These are phyloP conservation scores for Penicillium brevicompactum DNA, from an alignment of 2,329 filamentous ascomycete genomes.

Conservation along the genomic window DNA sequence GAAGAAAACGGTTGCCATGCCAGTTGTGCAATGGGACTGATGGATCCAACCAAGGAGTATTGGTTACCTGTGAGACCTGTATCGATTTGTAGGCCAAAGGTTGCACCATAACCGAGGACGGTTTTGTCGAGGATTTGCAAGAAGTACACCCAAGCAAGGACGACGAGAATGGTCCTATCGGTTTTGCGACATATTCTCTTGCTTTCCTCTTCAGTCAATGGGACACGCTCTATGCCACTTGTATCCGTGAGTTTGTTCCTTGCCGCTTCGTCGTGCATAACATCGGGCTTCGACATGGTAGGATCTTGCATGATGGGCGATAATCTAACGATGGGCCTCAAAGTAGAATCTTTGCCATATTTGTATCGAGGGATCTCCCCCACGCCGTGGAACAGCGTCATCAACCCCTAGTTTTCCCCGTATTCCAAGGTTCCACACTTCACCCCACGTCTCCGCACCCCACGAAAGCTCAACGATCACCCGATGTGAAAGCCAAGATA, in stretches of 20 bases:
- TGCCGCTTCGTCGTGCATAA: constrained; percentile 23
- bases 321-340: background rate
- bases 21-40: constrained; percentile 62
- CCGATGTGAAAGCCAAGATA: background rate
- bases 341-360: background rate
- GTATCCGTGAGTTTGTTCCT: constrained; percentile 14
- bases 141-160: constrained; percentile 51
- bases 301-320: background rate
- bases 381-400: background rate
- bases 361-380: background rate
- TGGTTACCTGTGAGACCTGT: constrained; percentile 55
- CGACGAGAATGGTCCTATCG: constrained; percentile 58
- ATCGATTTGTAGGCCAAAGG: constrained; percentile 57
- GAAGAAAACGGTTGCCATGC: constrained; percentile 64
- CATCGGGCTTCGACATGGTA: constrained; percentile 21
- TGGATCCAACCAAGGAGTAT: constrained; percentile 61
- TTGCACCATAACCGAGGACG: constrained; percentile 60
- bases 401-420: background rate
- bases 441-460: constrained; percentile 8
- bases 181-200: constrained; percentile 63
- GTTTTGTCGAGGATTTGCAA: constrained; percentile 60
- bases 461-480: background rate
- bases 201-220: constrained; percentile 44
- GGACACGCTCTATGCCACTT: constrained; percentile 22
- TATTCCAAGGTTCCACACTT: background rate